Evolutionary conservation across 2,329 filamentous ascomycete genomes (phyloP), one percentile per base, ranked within the genome.

Genomic region (Phaeosphaeria sp.): DNA sequence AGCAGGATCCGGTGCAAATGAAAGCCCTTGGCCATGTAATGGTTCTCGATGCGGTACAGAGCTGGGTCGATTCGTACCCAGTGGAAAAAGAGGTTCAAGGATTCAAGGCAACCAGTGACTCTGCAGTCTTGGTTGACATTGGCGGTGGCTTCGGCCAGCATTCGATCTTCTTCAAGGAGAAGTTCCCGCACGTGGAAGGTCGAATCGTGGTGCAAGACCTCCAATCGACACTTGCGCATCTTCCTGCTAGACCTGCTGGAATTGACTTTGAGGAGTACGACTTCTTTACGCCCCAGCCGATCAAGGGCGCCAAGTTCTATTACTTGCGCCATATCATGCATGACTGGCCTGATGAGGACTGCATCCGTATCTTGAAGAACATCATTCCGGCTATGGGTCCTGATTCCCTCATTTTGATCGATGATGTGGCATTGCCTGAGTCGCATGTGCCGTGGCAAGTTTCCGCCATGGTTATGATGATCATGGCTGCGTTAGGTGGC

Each of bases 71-170:
- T 13, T 63, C 57, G 1, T 74, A 71, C 47, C 61, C 67, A 17
- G 53, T 71, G 6, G 47, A 56, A 11, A 41, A 60, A 13, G 60
- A 61, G 9, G 51, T 72, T 13, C 58, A 50, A 0, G 21, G 48
- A 11, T 69, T 71, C 36, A n/a, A 55, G n/a, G 50, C 68, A 7
- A 13, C 46, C 1, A 20, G 52, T 0, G 54, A 66, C 2, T 67
- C 67, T 4, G 68, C 66, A 2, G 33, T 73, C 1, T 53, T 76
- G 7, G 71, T 75, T 11, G 71, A 76, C 21, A 58, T 76, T 1
- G 73, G 73, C 1, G 73, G 73, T n/a, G 71, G 73, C 1, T 73
- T 74, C 13, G 72, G 73, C 0, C 70, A 72, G 27, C 68, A 71
- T 44, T 57, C 67, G 1, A 36, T 58, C 6, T 61, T 59, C 1